Base-by-base conservation (phyloP, 1,284 basidiomycete species). In the Cutaneotrichosporon spelunceum region DNA sequence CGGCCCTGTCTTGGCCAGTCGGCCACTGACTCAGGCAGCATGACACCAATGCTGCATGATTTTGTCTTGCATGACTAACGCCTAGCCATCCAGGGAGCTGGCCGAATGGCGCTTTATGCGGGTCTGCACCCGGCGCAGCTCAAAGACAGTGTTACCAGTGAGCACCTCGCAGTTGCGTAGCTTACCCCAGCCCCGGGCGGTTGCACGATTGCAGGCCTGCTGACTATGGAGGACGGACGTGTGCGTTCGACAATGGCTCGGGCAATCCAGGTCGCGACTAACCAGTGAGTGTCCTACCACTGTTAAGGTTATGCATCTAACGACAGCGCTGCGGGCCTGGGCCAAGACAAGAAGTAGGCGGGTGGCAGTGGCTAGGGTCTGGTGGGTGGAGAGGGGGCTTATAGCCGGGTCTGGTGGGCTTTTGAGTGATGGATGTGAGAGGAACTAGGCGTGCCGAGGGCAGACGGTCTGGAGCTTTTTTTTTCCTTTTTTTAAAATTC, bases 111-210 rank as follows among this genome's bases (percentile, higher is more conserved):
- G 2, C 83, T 99, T 3, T 88, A 93, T 72, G 85, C 86, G 1
- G 90, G 88, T 8, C 83, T 87, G 30, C 96, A 99, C 78, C 96
- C 96, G 1, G 94, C 96, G 7, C 92, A 94, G 67, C 87, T 99
- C 70, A 99, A 98, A 78, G 96, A 99, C 79, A 88, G 91, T 26
- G 96, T 99, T 7, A 98, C 96, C 1, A 99, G 93, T 93, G 73
- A 71, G 90, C 75, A 8, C 16, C 2, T 21, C 8, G 23, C 36
- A 16, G 2, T 4, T n/a, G 26, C 6, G 13, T 14, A n/a, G 50
- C 45, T 47, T 36, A 48, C 19, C 27, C 54, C 66, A 97, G 93
- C 96, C 47, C 96, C 96, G 0, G 96, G 95, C 62, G 96, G 96
- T 34, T 99, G 95, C 75, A 99, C 96, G 0, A 99, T 99, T 68